A percentile compares a stretch with the other conserved stretches of the same genome.
phyloP scores from a whole-genome alignment of 2,329 filamentous ascomycete species.

The Colletotrichum musae region DNA sequence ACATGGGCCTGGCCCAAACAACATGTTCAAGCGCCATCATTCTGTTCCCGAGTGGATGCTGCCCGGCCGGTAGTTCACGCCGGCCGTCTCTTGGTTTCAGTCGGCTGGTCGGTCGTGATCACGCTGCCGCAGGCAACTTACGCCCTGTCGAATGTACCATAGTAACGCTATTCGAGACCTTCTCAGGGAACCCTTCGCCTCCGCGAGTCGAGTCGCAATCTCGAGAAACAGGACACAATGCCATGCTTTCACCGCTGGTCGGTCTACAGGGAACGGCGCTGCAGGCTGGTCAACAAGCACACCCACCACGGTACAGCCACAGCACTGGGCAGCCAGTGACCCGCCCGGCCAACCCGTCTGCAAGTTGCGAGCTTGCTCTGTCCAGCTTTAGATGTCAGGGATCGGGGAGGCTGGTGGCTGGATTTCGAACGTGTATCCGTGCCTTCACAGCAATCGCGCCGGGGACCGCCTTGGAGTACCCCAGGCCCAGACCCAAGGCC shows the following conservation, averaged over 20 bases:
- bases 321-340: conserved; percentile 21
- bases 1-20: too few species aligned
- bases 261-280: neutral
- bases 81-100: neutral
- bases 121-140: neutral
- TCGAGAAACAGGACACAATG: conserved; percentile 16
- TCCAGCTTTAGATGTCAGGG: conserved; percentile 6
- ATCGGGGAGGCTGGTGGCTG: conserved; percentile 18
- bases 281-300: neutral
- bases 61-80: neutral
- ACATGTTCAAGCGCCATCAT: too few species aligned
- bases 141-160: neutral
- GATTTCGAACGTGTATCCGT: conserved; percentile 21
- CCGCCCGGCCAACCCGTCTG: conserved; percentile 2
- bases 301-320: conserved; percentile 7
- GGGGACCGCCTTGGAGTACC: conserved; percentile 8
- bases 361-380: conserved; percentile 8
- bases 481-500: neutral
- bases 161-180: neutral
- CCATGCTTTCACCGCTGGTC: conserved; percentile 4
- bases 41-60: too few species aligned
- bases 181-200: neutral
- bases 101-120: neutral
- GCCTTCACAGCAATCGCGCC: conserved; percentile 29
- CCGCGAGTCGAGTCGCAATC: conserved; percentile 14